Evolutionary conservation across 116 monocot genomes (phyloP).

Genomic region (Iris pallida): DNA sequence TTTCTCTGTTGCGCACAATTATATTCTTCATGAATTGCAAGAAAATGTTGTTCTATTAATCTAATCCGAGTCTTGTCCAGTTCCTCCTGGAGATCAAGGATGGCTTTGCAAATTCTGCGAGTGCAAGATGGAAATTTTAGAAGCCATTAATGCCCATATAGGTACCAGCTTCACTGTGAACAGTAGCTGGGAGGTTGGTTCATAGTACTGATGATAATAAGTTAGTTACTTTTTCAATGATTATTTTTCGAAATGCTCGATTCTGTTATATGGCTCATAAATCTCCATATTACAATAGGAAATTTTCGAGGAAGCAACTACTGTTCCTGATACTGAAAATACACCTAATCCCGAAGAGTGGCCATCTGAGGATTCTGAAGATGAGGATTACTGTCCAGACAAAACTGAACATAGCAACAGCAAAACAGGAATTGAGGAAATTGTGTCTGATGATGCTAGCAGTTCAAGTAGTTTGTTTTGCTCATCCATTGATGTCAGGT

Average conservation of each 20-base stretch:
- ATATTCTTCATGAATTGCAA: not conserved
- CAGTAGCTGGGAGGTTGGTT: conserved; percentile 63
- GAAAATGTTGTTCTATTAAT: conserved; percentile 12
- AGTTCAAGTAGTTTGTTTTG: conserved; percentile 31
- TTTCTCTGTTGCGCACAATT: not conserved
- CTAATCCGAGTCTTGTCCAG: conserved; percentile 28
- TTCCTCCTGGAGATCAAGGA: conserved; percentile 71
- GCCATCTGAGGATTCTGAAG: conserved; percentile 89
- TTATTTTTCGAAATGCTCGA: not conserved
- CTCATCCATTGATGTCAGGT: conserved; percentile 37
- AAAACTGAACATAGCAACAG: conserved; percentile 16
- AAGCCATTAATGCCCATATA: conserved; percentile 76
- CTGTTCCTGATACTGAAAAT: conserved; percentile 25
- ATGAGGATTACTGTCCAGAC: conserved; percentile 82
- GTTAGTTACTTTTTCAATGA: conserved; percentile 3
- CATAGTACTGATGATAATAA: conserved; percentile 3
- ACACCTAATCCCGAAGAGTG: conserved; percentile 43
- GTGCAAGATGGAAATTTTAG: conserved; percentile 68
- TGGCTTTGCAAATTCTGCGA: conserved; percentile 84
- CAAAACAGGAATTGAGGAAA: conserved; percentile 26
- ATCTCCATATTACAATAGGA: conserved; percentile 35
- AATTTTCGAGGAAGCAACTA: conserved; percentile 68
- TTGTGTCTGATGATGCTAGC: conserved; percentile 25
- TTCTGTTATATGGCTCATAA: not conserved
- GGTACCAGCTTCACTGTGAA: conserved; percentile 65